Conservation (phyloP, 2,329 filamentous ascomycete genomes). For the Ceratocystis alfenasii region DNA sequence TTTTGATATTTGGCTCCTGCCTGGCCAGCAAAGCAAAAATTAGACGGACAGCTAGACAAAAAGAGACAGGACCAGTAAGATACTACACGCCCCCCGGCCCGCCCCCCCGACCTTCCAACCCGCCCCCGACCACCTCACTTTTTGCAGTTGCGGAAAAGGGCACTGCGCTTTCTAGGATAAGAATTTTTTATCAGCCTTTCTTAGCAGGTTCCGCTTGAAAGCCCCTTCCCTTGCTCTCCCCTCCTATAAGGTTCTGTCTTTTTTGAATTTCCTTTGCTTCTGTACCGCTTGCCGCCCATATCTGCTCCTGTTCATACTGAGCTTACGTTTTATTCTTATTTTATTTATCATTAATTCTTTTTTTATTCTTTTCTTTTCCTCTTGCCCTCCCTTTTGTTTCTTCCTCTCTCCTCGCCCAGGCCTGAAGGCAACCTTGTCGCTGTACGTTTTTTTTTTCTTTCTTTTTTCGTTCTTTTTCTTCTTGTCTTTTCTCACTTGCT, state of each 20-base stretch:
- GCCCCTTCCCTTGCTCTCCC: too few relatives aligned
- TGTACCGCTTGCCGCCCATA: slow-evolving; percentile 1
- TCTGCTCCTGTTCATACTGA: not conserved
- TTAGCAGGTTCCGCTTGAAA: too few relatives aligned
- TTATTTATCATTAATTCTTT: not conserved
- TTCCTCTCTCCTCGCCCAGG: not conserved
- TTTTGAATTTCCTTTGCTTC: not conserved
- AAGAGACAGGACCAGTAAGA: slow-evolving; percentile 12
- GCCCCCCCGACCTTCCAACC: slow-evolving; percentile 12
- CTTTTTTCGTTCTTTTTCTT: not conserved
- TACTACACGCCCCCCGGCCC: slow-evolving; percentile 12
- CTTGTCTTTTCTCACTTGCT: not conserved
- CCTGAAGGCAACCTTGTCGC: not conserved
- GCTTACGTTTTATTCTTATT: not conserved
- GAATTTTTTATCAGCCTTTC: not conserved
- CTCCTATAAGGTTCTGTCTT: not conserved
- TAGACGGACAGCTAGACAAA: not conserved
- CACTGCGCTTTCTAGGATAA: slow-evolving; percentile 9
- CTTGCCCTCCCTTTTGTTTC: slow-evolving; percentile 1
- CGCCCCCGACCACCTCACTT: slow-evolving; percentile 20
- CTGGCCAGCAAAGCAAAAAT: not conserved
- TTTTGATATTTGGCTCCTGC: slow-evolving; percentile 1
- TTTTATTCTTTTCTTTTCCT: not conserved
- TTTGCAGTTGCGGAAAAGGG: slow-evolving; percentile 15
- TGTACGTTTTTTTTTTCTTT: not conserved